These are phyloP conservation scores for Aspergillus melleus DNA, from an alignment of 2,329 filamentous ascomycete species.

Conservation along the genomic window DNA sequence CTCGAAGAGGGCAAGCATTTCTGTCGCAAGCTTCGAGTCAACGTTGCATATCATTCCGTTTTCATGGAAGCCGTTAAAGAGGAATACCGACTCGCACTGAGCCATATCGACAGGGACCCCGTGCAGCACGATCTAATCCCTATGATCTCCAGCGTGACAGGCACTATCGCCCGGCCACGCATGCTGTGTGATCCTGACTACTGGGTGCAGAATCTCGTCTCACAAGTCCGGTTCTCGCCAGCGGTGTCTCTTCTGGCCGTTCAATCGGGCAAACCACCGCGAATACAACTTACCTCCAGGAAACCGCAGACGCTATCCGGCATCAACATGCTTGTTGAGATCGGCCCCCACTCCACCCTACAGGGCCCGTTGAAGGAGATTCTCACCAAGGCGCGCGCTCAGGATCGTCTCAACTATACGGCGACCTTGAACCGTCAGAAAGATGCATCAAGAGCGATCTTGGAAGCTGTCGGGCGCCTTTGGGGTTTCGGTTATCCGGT, in stretches of 20 bases:
- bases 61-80: neutral
- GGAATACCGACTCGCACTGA: neutral
- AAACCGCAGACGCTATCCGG: neutral
- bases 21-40: neutral
- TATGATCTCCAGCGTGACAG: constrained; percentile 1
- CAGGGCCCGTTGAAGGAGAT: neutral
- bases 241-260: neutral
- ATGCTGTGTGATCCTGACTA: neutral
- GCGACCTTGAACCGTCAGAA: neutral
- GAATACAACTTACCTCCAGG: neutral
- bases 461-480: neutral
- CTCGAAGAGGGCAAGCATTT: neutral
- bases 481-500: neutral
- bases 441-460: neutral
- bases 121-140: neutral
- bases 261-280: neutral
- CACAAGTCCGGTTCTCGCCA: neutral
- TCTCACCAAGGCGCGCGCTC: neutral
- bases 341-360: neutral
- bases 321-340: neutral
- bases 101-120: neutral
- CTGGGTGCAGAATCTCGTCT: neutral
- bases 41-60: neutral
- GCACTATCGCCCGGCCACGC: neutral
- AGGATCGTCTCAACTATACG: neutral